These are phyloP conservation scores for Kwoniella dendrophila DNA, from an alignment of 768 basidiomycete genomes.

Conservation along the genomic window DNA sequence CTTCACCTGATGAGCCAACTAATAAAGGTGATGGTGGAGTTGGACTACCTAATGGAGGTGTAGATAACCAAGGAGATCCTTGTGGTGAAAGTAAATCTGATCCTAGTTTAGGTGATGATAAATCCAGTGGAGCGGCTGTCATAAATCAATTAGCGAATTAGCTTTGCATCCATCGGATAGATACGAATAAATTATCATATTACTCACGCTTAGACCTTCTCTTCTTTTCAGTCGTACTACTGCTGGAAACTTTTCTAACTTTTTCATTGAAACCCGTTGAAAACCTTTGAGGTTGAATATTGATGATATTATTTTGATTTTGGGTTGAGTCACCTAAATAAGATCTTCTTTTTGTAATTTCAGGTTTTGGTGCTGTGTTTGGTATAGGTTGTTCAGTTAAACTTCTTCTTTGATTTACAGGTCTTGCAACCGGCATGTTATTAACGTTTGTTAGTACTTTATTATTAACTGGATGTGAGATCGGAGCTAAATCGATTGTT, in stretches of 20 bases:
- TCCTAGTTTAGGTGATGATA: slow-evolving; percentile 33
- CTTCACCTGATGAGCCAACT: slow-evolving; percentile 43
- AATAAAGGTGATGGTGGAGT: slow-evolving; percentile 38
- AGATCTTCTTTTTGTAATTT: slow-evolving; percentile 26
- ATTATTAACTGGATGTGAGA: not conserved
- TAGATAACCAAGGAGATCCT: slow-evolving; percentile 36
- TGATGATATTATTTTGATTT: slow-evolving; percentile 17
- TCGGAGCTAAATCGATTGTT: slow-evolving; percentile 5
- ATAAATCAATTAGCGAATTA: not conserved
- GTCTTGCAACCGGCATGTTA: too few species aligned
- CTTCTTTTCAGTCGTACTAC: slow-evolving; percentile 25
- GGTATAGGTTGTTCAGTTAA: slow-evolving; percentile 15
- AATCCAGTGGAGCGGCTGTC: slow-evolving; percentile 40
- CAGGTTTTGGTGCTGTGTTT: slow-evolving; percentile 17
- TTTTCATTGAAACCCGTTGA: slow-evolving; percentile 19
- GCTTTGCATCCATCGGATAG: too few species aligned
- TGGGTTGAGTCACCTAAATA: slow-evolving; percentile 38
- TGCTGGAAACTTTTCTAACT: slow-evolving; percentile 15
- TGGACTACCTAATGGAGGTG: slow-evolving; percentile 20
- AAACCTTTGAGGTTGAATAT: slow-evolving; percentile 15
- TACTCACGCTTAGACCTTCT: slow-evolving; percentile 46
- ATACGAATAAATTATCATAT: not conserved
- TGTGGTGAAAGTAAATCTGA: slow-evolving; percentile 33
- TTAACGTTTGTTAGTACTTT: too few species aligned
- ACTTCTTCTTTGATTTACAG: slow-evolving; percentile 9